phyloP scores from a whole-genome alignment of 208 protist genomes.

The Tritrichomonas musculus region DNA sequence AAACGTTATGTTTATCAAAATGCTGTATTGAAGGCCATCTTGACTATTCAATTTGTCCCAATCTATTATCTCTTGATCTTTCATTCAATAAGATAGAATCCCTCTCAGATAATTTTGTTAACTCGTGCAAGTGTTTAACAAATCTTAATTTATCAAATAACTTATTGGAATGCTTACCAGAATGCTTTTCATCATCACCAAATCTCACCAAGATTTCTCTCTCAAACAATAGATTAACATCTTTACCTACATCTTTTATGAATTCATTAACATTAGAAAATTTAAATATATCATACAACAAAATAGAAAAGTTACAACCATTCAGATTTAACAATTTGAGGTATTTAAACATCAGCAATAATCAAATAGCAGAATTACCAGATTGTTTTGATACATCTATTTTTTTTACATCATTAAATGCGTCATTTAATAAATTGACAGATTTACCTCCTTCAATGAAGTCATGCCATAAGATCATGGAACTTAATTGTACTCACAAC shows the following conservation, averaged over 20 bases:
- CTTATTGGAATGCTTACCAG: not conserved
- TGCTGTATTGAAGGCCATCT: not conserved
- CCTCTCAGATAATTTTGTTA: not conserved
- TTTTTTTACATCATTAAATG: not conserved
- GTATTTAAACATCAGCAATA: not conserved
- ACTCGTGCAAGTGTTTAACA: not conserved
- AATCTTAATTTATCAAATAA: not conserved
- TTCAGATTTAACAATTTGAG: not conserved
- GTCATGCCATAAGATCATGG: not conserved
- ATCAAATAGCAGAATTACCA: not conserved
- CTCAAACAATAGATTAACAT: not conserved
- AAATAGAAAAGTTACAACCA: not conserved
- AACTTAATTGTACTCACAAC: not conserved
- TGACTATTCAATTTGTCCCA: not conserved
- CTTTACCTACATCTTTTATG: not conserved
- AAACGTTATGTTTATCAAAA: not conserved
- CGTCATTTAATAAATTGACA: not conserved
- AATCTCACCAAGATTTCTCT: not conserved
- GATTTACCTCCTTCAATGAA: not conserved
- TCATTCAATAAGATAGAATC: not conserved
- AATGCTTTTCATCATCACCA: not conserved
- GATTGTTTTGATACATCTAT: not conserved
- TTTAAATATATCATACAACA: not conserved
- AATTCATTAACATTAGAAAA: not conserved
- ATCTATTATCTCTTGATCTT: not conserved